Base-by-base conservation (phyloP, 768 basidiomycete genomes). In the Astraeus odoratus region DNA sequence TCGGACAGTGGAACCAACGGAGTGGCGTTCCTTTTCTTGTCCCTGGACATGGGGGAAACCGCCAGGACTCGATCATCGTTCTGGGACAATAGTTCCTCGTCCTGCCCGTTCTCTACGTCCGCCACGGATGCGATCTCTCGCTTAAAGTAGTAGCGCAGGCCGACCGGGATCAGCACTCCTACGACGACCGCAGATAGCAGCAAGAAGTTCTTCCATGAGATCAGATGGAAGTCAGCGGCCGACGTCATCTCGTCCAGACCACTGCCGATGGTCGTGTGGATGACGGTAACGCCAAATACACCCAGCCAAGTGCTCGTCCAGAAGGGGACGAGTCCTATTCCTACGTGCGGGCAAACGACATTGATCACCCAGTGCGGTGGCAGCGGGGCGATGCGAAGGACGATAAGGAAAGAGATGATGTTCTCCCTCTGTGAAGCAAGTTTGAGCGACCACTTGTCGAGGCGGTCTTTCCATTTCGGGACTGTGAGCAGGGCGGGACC, bases 321-420 rank as follows among this genome's bases (percentile, higher is more conserved):
- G 66, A 98, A 98, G 0, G 86, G 79, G 33, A 85, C 65, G 44
- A 92, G 63, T 8, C 80, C 76, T 51, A 98, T 94, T 25, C 91
- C 89, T 23, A 98, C 77, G 57, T 98, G 94, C 1, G 94, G 94
- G 51, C 87, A 88, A 8, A 96, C 70, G 47, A 96, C 74, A 59
- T 97, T 97, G 51, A 95, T 81, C 49, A 96, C 86, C 95, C 95
- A 97, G 56, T 96, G 94, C 5, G 94, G 94, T 24, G 94, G 94
- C 16, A 96, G 74, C 1, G 94, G 94, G 1, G 92, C 87, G 48
- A 97, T 94, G 46, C 93, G 83, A 35, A 98, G 71, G n/a, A 98
- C 80, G 62, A 98, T 86, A 53, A 97, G 79, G 65, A 94, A 97
- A 10, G 88, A 88, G 35, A 96, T 76, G 57, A 96, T 72, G 66